phyloP scores from a whole-genome alignment of 2,329 filamentous ascomycete genomes.

The Periconia digitata region DNA sequence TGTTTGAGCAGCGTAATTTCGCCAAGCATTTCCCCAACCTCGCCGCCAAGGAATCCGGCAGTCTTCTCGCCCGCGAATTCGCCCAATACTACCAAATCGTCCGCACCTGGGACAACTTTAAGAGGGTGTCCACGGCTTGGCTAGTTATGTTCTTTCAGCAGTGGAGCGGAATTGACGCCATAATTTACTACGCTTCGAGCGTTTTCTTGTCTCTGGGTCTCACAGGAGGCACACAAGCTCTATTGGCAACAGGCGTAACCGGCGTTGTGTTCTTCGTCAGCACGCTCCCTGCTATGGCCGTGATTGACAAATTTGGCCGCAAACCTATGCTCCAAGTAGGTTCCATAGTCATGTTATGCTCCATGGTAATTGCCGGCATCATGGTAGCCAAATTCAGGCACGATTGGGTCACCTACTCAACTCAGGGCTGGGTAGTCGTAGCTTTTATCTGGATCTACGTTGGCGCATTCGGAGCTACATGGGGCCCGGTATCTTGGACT shows the following conservation, averaged over 20 bases:
- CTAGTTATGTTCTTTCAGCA: slow-evolving; percentile 55
- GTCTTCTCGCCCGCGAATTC: slow-evolving; percentile 48
- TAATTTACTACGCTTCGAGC: slow-evolving; percentile 60
- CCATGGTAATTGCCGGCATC: slow-evolving; percentile 28
- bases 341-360: slow-evolving; percentile 39
- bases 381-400: slow-evolving; percentile 32
- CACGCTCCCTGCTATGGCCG: slow-evolving; percentile 59
- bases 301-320: slow-evolving; percentile 60
- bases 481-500: slow-evolving; percentile 32
- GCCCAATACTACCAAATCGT: slow-evolving; percentile 55
- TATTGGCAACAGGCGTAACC: slow-evolving; percentile 64
- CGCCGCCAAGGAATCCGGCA: slow-evolving; percentile 46
- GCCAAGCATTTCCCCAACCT: slow-evolving; percentile 50
- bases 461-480: slow-evolving; percentile 30
- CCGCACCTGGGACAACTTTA: slow-evolving; percentile 54
- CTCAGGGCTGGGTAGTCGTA: slow-evolving; percentile 30
- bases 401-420: slow-evolving; percentile 22
- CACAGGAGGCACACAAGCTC: slow-evolving; percentile 54
- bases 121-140: slow-evolving; percentile 49
- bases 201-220: slow-evolving; percentile 63
- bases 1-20: slow-evolving; percentile 49
- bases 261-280: slow-evolving; percentile 61
- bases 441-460: slow-evolving; percentile 37
- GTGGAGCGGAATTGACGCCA: slow-evolving; percentile 48
- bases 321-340: slow-evolving; percentile 59